Evolutionary conservation across 352 stramenopile genomes (phyloP).

Genomic region (Halophytophthora batemanensis): DNA sequence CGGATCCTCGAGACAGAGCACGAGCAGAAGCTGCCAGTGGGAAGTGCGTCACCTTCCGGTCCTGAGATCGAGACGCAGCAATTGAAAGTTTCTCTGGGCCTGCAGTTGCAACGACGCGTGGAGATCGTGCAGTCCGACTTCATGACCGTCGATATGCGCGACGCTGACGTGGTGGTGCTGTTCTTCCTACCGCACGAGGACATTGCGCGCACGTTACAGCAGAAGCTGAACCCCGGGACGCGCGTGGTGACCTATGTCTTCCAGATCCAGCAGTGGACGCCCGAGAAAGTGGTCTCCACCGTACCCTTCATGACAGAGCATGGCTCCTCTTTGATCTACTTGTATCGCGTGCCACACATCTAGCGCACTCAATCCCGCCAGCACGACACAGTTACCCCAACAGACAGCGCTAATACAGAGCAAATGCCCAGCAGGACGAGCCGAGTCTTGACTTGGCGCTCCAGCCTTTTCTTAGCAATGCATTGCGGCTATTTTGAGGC

Average conservation of each 20-base stretch:
- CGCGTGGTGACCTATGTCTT: conserved; percentile 72
- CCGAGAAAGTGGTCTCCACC: conserved; percentile 30
- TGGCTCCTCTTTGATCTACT: conserved; percentile 41
- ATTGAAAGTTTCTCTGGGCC: background rate
- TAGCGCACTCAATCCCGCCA: background rate
- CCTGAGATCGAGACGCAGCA: conserved; percentile 3
- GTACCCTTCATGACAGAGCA: conserved; percentile 65
- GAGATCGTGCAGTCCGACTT: conserved; percentile 55
- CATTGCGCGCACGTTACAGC: conserved; percentile 29
- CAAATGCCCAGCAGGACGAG: no score
- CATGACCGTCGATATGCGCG: conserved; percentile 36
- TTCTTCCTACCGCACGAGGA: conserved; percentile 66
- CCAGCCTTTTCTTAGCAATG: no score
- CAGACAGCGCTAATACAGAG: no score
- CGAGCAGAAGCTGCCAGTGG: background rate
- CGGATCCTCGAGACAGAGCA: conserved; percentile 15
- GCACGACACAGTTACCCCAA: background rate
- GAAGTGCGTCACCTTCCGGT: background rate
- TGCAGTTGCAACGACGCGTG: conserved; percentile 16
- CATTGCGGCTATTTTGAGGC: no score
- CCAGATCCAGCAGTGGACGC: conserved; percentile 52
- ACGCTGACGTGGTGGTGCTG: conserved; percentile 49
- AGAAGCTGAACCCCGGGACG: conserved; percentile 37
- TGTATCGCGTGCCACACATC: conserved; percentile 36
- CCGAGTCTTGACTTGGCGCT: no score